phyloP scores from a whole-genome alignment of 2,329 filamentous ascomycete species.

The Cryphonectria carpinicola region DNA sequence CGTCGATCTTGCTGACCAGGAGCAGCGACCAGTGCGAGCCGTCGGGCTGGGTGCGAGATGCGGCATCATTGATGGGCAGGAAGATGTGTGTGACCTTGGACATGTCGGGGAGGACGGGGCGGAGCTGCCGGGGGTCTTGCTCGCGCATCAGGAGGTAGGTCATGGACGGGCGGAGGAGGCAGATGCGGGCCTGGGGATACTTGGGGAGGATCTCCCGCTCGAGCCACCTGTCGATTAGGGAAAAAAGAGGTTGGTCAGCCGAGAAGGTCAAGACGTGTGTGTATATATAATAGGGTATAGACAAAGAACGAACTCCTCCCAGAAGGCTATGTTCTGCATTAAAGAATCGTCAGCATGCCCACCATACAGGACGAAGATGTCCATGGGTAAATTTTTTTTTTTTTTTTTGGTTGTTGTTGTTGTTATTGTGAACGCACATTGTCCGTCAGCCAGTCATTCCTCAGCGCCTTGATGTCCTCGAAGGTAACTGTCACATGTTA shows the following conservation, averaged over 20 bases:
- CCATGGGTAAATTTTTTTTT: neutral
- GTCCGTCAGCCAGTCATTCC: conserved; percentile 94
- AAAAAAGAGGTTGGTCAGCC: conserved; percentile 9
- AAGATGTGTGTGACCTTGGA: conserved; percentile 85
- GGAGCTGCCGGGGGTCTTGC: conserved; percentile 57
- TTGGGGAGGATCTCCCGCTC: conserved; percentile 84
- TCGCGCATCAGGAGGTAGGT: conserved; percentile 87
- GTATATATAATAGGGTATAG: conserved; percentile 13
- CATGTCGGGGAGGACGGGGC: conserved; percentile 80
- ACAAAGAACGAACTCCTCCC: conserved; percentile 76
- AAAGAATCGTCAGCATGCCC: conserved; percentile 32
- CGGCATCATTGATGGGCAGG: conserved; percentile 90
- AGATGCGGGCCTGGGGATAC: conserved; percentile 82
- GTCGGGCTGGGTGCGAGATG: conserved; percentile 76
- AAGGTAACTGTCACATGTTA: conserved; percentile 67
- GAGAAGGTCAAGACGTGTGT: conserved; percentile 21
- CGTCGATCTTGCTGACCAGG: conserved; percentile 84
- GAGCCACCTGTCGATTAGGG: conserved; percentile 62
- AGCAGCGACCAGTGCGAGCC: conserved; percentile 95
- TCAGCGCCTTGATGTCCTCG: conserved; percentile 86
- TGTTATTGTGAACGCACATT: conserved; percentile 64
- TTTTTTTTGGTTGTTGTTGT: conserved; percentile 19
- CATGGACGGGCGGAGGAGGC: conserved; percentile 91
- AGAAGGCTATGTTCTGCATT: conserved; percentile 86
- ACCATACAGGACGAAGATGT: neutral